Evolutionary conservation across 768 basidiomycete genomes (phyloP).

Genomic region (Rhodotorula taiwanensis): DNA sequence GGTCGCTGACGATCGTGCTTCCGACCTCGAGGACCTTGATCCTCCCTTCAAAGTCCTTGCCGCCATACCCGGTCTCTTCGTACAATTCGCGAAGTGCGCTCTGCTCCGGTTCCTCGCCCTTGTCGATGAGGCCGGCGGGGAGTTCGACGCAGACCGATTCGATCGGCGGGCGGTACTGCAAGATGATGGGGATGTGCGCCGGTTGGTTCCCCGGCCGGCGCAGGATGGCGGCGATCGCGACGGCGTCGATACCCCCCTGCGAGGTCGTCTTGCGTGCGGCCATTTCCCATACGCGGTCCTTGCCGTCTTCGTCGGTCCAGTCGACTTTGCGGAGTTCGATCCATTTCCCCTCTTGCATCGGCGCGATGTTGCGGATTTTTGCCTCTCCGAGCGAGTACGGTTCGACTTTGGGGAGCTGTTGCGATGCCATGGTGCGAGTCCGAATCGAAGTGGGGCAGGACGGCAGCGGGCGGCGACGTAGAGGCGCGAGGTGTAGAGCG

Average conservation of each 20-base stretch:
- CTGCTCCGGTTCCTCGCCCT: conserved; percentile 69
- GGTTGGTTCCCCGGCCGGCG: conserved; percentile 50
- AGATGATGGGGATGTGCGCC: conserved; percentile 52
- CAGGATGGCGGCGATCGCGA: conserved; percentile 74
- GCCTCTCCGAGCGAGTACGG: conserved; percentile 8
- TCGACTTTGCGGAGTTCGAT: conserved; percentile 72
- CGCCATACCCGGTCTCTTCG: conserved; percentile 87
- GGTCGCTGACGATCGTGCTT: conserved; percentile 51
- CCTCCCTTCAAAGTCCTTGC: conserved; percentile 42
- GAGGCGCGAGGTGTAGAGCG: background rate
- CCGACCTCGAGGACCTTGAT: conserved; percentile 54
- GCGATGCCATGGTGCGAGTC: background rate
- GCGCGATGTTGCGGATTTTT: conserved; percentile 7
- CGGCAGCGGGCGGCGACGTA: background rate
- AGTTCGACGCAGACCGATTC: conserved; percentile 49
- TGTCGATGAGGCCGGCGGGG: conserved; percentile 72
- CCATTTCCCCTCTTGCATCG: conserved; percentile 50
- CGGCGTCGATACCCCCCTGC: conserved; percentile 73
- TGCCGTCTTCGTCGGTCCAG: conserved; percentile 71
- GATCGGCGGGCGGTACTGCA: conserved; percentile 86
- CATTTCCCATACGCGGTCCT: conserved; percentile 78
- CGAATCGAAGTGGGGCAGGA: background rate
- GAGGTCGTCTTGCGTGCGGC: conserved; percentile 76
- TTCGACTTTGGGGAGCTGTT: background rate
- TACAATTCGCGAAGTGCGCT: conserved; percentile 80